phyloP scores from a whole-genome alignment of 2,329 filamentous ascomycete species.

The Pseudocercospora pini-densiflorae region DNA sequence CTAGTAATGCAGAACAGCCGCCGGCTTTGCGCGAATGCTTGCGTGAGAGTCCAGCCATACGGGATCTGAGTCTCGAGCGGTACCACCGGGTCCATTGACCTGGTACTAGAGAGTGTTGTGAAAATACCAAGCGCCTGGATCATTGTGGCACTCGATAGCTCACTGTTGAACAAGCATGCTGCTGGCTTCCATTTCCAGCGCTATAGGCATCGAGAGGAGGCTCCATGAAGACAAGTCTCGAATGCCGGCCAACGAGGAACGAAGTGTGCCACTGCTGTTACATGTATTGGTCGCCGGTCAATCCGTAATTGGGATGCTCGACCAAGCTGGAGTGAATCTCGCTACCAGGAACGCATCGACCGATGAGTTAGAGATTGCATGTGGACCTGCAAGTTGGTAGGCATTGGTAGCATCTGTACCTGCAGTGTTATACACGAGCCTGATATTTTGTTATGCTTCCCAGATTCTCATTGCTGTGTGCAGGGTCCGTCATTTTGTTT shows the following conservation, averaged over 20 bases:
- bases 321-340: background rate
- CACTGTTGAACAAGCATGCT: too few relatives aligned
- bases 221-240: background rate
- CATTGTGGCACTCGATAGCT: background rate
- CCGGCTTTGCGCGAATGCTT: too few relatives aligned
- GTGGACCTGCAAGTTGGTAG: background rate
- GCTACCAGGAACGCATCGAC: background rate
- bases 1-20: too few relatives aligned
- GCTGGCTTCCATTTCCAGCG: too few relatives aligned
- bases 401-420: background rate
- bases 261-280: background rate
- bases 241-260: background rate
- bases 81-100: too few relatives aligned
- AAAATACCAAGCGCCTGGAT: background rate
- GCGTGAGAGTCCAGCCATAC: too few relatives aligned
- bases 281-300: background rate
- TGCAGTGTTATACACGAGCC: background rate
- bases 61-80: too few relatives aligned
- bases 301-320: background rate
- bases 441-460: conserved; percentile 2
- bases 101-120: background rate
- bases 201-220: background rate
- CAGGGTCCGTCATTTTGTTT: conserved; percentile 2
- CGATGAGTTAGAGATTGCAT: background rate
- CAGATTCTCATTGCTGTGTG: background rate